Evolutionary conservation across 768 basidiomycete species (phyloP).

Genomic region (Strobilomyces confusus): DNA sequence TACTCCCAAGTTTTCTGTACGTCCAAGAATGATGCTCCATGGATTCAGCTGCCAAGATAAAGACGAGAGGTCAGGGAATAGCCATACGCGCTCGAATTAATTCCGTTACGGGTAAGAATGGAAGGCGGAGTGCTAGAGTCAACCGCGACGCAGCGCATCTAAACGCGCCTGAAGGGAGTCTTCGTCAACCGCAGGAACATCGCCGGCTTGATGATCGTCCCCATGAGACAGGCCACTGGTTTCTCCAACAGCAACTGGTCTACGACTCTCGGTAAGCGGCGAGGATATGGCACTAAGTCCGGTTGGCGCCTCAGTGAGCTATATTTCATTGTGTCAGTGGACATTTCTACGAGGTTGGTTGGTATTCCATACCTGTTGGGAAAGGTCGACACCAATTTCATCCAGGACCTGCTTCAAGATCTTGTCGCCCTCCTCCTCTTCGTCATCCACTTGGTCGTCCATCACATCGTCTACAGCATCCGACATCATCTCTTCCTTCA

Average conservation of each 20-base stretch:
- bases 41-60: neutral
- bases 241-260: slow-evolving; percentile 85
- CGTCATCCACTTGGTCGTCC: slow-evolving; percentile 88
- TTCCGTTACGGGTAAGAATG: slow-evolving; percentile 8
- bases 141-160: slow-evolving; percentile 81
- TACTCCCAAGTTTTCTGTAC: neutral
- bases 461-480: slow-evolving; percentile 97
- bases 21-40: neutral
- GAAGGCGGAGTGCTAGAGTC: slow-evolving; percentile 12
- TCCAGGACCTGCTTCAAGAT: slow-evolving; percentile 95
- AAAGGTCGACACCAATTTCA: slow-evolving; percentile 90
- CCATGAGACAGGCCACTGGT: slow-evolving; percentile 32
- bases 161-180: slow-evolving; percentile 92
- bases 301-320: slow-evolving; percentile 85
- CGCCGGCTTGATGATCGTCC: slow-evolving; percentile 36
- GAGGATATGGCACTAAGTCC: slow-evolving; percentile 60
- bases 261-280: slow-evolving; percentile 59
- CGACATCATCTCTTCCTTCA: slow-evolving; percentile 99
- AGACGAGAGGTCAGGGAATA: neutral
- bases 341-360: neutral
- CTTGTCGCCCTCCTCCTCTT: slow-evolving; percentile 94
- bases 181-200: slow-evolving; percentile 62
- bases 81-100: slow-evolving; percentile 4
- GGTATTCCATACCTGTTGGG: slow-evolving; percentile 61
- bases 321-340: slow-evolving; percentile 12